A percentile compares a stretch with the other conserved stretches of the same genome.
Conservation (phyloP, 2,329 filamentous ascomycete genomes). For the Colletotrichum chlorophyti region DNA sequence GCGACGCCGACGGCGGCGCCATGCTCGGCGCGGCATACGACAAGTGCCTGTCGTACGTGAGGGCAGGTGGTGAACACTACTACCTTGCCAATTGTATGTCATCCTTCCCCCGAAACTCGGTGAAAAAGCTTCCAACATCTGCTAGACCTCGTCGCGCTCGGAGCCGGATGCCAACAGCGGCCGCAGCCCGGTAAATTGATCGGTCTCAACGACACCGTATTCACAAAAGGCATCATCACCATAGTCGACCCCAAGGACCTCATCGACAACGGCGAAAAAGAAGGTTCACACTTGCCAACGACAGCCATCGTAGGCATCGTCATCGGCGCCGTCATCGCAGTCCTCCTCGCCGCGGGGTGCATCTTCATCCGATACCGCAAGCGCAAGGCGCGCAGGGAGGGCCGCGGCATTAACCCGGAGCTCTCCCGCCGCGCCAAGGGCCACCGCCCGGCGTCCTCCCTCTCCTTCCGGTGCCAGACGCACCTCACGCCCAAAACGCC, state of each 20-base stretch:
- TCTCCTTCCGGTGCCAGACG: conserved; percentile 60
- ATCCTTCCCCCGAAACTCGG: background rate
- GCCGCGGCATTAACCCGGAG: conserved; percentile 30
- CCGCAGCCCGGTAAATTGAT: conserved; percentile 45
- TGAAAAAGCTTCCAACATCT: conserved; percentile 9
- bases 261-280: conserved; percentile 16
- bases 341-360: conserved; percentile 46
- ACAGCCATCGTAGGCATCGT: conserved; percentile 52
- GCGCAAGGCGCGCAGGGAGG: conserved; percentile 42
- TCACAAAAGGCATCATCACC: conserved; percentile 41
- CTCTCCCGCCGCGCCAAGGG: conserved; percentile 33
- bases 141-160: conserved; percentile 56
- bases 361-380: conserved; percentile 54
- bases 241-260: conserved; percentile 41
- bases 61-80: conserved; percentile 46
- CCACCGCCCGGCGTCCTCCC: conserved; percentile 49
- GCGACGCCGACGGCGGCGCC: conserved; percentile 45
- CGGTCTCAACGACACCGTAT: conserved; percentile 53
- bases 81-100: conserved; percentile 58
- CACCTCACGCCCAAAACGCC: conserved; percentile 48
- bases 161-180: conserved; percentile 57
- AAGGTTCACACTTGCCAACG: conserved; percentile 38
- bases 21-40: conserved; percentile 42
- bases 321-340: conserved; percentile 44
- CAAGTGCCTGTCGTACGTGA: conserved; percentile 54